Base-by-base conservation (phyloP, 2,329 filamentous ascomycete genomes). In the Sarocladium kiliense region DNA sequence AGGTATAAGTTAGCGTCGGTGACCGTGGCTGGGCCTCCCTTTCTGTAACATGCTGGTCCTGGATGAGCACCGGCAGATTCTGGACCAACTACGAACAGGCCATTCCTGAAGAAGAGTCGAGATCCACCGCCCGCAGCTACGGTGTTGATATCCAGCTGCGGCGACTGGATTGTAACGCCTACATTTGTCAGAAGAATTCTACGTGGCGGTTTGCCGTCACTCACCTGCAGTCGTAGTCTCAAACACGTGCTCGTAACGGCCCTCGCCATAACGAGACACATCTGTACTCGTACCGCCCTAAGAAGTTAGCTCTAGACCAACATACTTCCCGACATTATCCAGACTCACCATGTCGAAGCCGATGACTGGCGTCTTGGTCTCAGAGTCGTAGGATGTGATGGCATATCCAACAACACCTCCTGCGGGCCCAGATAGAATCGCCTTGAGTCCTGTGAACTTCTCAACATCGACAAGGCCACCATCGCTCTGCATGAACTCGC, bases 401-500 rank as follows among this genome's bases (percentile, higher is more conserved):
- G 92, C 91, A 68, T 96, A 96, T 3, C 92, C 92, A 0, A 96
- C 91, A 0, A 96, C 92, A 39, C 92, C 92, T 30, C 91, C 92
- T n/a, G 92, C 92, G 1, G 92, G 92, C 0, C 92, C 92, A 1
- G 90, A 95, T 2, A 97, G 68, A 57, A 97, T 95, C 2, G 91
- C 91, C 63, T 87, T 86, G 3, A 96, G 74, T 0, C 92, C 92
- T 0, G 89, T 92, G 65, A 97, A 96, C 60, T 83, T 86, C 55
- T 89, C 85, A 0, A 91, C 87, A 59, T 91, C 88, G 0, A 87
- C 82, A 2, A 87, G 68, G 0, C 84, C 84, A 21, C 89, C 90
- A 60, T 95, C 89, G 10, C 87, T 91, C 68, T 96, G 91, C 91
- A 96, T 96, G 62, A 97, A 96, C 68, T 97, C 91, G 72, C 92